A percentile compares a stretch with the other conserved stretches of the same genome.
phyloP scores from a whole-genome alignment of 2,329 filamentous ascomycete genomes.

The Botryotinia globosa region DNA sequence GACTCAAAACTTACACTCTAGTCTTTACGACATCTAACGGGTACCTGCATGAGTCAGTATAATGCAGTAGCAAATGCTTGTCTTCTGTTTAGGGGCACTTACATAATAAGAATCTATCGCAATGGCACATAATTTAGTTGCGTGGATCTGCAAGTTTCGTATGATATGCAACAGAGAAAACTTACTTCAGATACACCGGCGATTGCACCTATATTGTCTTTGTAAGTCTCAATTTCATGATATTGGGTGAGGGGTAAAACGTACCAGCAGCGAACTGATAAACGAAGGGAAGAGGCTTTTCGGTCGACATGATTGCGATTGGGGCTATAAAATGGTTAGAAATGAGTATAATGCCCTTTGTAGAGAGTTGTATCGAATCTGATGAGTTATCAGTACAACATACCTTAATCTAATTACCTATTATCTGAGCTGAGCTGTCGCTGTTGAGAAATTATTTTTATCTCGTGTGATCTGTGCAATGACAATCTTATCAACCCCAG shows the following conservation, averaged over 20 bases:
- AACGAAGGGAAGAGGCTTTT: conserved; percentile 81
- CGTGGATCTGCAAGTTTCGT: not conserved
- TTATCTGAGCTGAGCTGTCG: not conserved
- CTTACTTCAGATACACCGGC: conserved; percentile 95
- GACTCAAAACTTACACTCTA: conserved; percentile 68
- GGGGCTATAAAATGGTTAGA: not conserved
- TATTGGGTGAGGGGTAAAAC: conserved; percentile 33
- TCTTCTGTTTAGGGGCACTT: conserved; percentile 40
- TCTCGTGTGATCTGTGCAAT: conserved; percentile 1
- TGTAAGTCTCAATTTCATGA: conserved; percentile 36
- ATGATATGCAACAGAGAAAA: conserved; percentile 24
- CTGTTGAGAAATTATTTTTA: conserved; percentile 8
- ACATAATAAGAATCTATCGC: conserved; percentile 82
- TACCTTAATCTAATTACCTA: not conserved
- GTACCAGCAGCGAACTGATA: conserved; percentile 93
- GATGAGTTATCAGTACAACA: not conserved
- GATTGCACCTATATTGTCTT: conserved; percentile 65
- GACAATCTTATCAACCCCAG: conserved; percentile 6
- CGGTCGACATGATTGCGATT: conserved; percentile 55
- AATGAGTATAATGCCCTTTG: not conserved
- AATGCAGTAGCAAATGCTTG: conserved; percentile 10
- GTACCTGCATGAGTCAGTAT: conserved; percentile 64
- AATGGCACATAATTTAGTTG: conserved; percentile 30
- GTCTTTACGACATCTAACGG: conserved; percentile 98
- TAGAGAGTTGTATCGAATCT: not conserved